Base-by-base conservation (phyloP, 441 rosid species). In the Biscutella auriculata region DNA sequence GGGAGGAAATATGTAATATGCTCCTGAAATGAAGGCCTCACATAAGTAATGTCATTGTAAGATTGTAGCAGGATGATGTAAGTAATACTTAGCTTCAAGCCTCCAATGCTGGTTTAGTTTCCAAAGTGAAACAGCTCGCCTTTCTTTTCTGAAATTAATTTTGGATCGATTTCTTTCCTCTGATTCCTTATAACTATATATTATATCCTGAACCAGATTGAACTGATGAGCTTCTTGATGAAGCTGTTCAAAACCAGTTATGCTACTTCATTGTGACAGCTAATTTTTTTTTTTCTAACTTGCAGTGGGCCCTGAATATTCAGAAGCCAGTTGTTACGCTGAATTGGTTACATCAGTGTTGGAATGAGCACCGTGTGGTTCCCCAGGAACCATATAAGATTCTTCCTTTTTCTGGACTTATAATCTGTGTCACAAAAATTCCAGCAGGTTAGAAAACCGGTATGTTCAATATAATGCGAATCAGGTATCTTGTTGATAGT, bases 341-440 rank as follows among this genome's bases (percentile, higher is more conserved):
- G 56, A 77, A 77, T 66, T 94, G 99, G 99, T 71, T 94, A 63
- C 64, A 70, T 70, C 96, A 82, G 61, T 94, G 99, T 67, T 87
- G 92, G 86, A 80, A 36, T 60, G 99, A 94, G 77, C 99, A 94
- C 52, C 99, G 95, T 48, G 80, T 90, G 72, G 97, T 94, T 70
- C 88, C 99, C 60, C 96, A 81, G 66, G 97, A 87, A 63, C 65
- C 84, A 12, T 82, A 73, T 73, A 81, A 79, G 77, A 84, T 90
- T 82, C 97, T 79, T 73, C 94, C 99, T 19, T 94, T 94, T 73
- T 73, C 77, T 61, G 99, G 99, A 67, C 73, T 94, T 73, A 76
- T 73, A 44, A 84, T 94, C 52, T 80, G 82, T 52, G 95, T 94
- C 59, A 82, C 99, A 26, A 73, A 79, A 77, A 70, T 85, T 67